Percentiles rank a stretch among this genome's conserved stretches.
Conservation (phyloP, 2,329 filamentous ascomycete genomes). For the Fusarium redolens region DNA sequence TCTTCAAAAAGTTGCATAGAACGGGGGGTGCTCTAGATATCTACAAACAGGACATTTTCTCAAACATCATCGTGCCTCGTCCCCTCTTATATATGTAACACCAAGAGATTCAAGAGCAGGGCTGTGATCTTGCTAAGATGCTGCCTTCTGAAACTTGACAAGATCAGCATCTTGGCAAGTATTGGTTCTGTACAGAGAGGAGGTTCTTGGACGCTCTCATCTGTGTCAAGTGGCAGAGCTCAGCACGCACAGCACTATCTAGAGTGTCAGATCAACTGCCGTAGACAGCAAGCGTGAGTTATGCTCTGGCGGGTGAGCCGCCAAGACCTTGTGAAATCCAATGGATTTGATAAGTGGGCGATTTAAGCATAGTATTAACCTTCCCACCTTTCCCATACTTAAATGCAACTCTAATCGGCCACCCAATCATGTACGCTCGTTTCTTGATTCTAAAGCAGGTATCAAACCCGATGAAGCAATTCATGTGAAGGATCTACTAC, state of each 20-base stretch:
- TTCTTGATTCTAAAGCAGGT: background rate
- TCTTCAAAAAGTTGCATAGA: background rate
- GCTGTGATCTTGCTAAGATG: constrained; percentile 16
- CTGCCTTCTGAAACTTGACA: constrained; percentile 22
- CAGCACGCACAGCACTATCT: background rate
- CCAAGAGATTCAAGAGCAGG: constrained; percentile 18
- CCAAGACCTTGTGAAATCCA: constrained; percentile 12
- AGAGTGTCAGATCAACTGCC: background rate
- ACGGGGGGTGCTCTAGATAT: background rate
- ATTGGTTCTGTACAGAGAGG: background rate
- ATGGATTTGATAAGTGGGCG: constrained; percentile 7
- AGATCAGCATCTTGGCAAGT: constrained; percentile 37
- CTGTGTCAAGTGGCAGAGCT: background rate
- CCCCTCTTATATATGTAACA: constrained; percentile 30
- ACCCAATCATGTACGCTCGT: background rate
- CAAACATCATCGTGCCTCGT: constrained; percentile 1
- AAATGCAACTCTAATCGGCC: constrained; percentile 17
- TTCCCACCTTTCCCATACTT: constrained; percentile 20
- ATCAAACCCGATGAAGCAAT: background rate
- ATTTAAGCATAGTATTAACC: constrained; percentile 23
- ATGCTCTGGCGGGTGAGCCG: background rate
- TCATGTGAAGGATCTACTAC: background rate
- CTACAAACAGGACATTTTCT: background rate
- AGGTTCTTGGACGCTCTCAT: background rate
- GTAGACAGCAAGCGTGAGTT: background rate